These are phyloP conservation scores for Torulaspora microellipsoides DNA, from an alignment of 805 yeast species.

Conservation along the genomic window DNA sequence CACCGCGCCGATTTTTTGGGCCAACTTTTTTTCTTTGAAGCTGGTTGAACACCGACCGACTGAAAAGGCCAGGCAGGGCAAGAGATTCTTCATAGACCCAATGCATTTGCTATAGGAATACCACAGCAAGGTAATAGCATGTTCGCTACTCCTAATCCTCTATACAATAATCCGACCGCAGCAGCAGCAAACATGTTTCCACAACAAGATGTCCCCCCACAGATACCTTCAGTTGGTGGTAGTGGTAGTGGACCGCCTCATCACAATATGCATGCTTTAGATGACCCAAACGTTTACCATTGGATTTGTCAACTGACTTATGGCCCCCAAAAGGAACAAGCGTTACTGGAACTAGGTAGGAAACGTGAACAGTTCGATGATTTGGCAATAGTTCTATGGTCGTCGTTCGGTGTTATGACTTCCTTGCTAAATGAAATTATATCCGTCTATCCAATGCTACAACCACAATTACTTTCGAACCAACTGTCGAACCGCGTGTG, in stretches of 20 bases:
- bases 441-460: constrained; percentile 80
- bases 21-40: too few relatives aligned
- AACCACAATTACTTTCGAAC: constrained; percentile 81
- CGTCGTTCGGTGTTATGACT: constrained; percentile 95
- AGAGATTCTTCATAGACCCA: too few relatives aligned
- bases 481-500: constrained; percentile 91
- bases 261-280: constrained; percentile 42
- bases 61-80: too few relatives aligned
- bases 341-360: constrained; percentile 85
- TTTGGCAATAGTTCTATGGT: constrained; percentile 88
- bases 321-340: constrained; percentile 90
- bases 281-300: constrained; percentile 78
- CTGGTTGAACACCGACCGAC: too few relatives aligned
- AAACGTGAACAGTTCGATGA: constrained; percentile 94
- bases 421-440: constrained; percentile 84
- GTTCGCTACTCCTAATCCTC: constrained; percentile 5
- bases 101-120: too few relatives aligned
- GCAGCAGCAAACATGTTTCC: constrained; percentile 1
- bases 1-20: too few relatives aligned
- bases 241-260: background rate
- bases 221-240: background rate
- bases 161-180: background rate
- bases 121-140: background rate
- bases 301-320: constrained; percentile 89
- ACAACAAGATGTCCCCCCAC: background rate